phyloP scores from a whole-genome alignment of 768 basidiomycete species.

The Filobasidium wieringae region DNA sequence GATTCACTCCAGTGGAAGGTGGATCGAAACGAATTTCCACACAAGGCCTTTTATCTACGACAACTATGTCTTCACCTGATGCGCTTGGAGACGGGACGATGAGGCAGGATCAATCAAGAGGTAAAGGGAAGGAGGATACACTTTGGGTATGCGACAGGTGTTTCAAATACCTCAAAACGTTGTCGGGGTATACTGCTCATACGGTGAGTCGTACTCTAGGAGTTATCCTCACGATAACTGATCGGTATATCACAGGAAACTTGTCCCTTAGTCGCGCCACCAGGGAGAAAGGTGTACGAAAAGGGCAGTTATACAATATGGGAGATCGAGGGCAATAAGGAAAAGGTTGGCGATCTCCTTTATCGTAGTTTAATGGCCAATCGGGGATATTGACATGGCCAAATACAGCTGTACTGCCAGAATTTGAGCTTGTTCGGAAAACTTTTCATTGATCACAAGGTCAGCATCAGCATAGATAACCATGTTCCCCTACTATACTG shows the following conservation, averaged over 20 bases:
- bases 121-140: neutral
- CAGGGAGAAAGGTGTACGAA: constrained; percentile 81
- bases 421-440: constrained; percentile 92
- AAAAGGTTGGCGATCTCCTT: neutral
- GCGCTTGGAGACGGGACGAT: neutral
- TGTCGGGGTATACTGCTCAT: constrained; percentile 54
- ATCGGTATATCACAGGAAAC: no score
- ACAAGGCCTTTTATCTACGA: neutral
- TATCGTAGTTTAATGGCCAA: neutral
- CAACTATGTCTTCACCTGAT: neutral
- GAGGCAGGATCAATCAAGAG: neutral
- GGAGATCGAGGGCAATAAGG: constrained; percentile 82
- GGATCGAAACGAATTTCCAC: neutral
- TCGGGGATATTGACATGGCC: neutral
- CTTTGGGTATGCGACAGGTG: constrained; percentile 84
- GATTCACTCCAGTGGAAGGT: neutral
- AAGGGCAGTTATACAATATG: constrained; percentile 79
- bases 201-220: constrained; percentile 43
- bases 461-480: no score
- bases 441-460: constrained; percentile 97
- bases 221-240: no score
- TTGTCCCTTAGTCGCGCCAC: constrained; percentile 61
- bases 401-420: constrained; percentile 76
- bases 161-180: constrained; percentile 90
- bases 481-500: neutral